These are phyloP conservation scores for Bromus sterilis DNA, from an alignment of 176 grass and related monocot genomes.

Conservation along the genomic window DNA sequence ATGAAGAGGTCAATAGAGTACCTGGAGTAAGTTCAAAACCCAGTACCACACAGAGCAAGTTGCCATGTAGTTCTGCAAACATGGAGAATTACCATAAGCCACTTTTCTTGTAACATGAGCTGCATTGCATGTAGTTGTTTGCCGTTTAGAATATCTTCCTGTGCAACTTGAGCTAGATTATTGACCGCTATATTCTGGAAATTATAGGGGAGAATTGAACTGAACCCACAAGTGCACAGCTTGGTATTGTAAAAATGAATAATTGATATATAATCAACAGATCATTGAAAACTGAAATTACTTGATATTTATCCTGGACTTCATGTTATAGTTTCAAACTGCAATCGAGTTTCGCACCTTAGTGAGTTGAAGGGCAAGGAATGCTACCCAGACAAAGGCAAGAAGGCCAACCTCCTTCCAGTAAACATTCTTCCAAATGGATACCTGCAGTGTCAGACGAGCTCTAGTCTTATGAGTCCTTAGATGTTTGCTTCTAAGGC, in stretches of 20 bases:
- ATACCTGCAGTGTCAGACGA: constrained; percentile 13
- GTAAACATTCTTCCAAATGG: constrained; percentile 57
- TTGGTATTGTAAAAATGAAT: background rate
- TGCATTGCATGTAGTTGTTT: background rate
- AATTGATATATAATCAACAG: background rate
- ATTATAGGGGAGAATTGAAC: background rate
- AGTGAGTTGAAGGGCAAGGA: constrained; percentile 64
- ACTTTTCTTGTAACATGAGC: background rate
- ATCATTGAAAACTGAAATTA: background rate
- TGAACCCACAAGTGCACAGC: background rate
- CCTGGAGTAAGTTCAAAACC: constrained; percentile 72
- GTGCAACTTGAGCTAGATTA: background rate
- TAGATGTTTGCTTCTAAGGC: background rate
- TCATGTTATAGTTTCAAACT: background rate
- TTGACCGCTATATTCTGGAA: background rate
- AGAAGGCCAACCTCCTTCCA: constrained; percentile 79
- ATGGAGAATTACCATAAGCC: background rate
- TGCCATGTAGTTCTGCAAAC: constrained; percentile 41
- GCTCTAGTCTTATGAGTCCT: background rate
- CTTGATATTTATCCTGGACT: background rate
- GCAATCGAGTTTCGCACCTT: constrained; percentile 32
- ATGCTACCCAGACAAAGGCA: constrained; percentile 54
- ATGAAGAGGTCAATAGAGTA: background rate
- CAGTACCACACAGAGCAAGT: constrained; percentile 64
- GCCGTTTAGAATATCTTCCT: background rate